Percentiles rank a stretch among this genome's conserved stretches.
These are phyloP conservation scores for Wickerhamomyces silvicola DNA, from an alignment of 805 yeast species.

Conservation along the genomic window DNA sequence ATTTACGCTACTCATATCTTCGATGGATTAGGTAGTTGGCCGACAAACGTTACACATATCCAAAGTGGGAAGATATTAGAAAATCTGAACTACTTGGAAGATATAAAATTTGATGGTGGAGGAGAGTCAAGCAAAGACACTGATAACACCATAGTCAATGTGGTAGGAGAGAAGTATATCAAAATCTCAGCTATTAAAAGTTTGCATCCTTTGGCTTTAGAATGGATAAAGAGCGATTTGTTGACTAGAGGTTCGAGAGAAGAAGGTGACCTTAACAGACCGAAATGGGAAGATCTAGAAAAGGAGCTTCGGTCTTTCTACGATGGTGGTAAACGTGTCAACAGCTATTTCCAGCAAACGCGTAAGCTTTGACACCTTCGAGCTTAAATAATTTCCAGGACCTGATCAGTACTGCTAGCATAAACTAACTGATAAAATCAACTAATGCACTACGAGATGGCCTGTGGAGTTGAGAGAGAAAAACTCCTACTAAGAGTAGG, in stretches of 20 bases:
- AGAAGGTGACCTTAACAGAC: constrained; percentile 51
- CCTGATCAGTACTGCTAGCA: too few species aligned
- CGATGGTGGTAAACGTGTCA: constrained; percentile 39
- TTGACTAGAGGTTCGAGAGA: constrained; percentile 32
- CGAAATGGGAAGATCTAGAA: constrained; percentile 51
- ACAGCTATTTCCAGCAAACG: constrained; percentile 46
- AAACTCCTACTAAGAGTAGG: too few species aligned
- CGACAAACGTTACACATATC: constrained; percentile 75
- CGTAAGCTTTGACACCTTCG: constrained; percentile 23
- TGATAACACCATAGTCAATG: constrained; percentile 9
- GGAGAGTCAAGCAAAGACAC: neutral
- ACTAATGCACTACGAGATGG: too few species aligned
- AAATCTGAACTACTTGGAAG: constrained; percentile 26
- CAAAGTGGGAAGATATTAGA: constrained; percentile 52
- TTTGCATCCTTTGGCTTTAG: constrained; percentile 66
- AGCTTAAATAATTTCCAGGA: too few species aligned
- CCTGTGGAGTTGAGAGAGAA: too few species aligned
- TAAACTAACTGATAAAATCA: too few species aligned
- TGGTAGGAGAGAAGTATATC: constrained; percentile 19
- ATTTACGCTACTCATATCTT: constrained; percentile 95
- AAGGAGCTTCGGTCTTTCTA: constrained; percentile 31
- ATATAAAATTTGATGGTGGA: constrained; percentile 23
- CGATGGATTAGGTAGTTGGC: constrained; percentile 91
- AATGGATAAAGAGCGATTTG: constrained; percentile 56
- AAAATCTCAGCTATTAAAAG: constrained; percentile 40